These are phyloP conservation scores for Heliocybe sulcata DNA, from an alignment of 1,284 basidiomycete species.

Conservation along the genomic window DNA sequence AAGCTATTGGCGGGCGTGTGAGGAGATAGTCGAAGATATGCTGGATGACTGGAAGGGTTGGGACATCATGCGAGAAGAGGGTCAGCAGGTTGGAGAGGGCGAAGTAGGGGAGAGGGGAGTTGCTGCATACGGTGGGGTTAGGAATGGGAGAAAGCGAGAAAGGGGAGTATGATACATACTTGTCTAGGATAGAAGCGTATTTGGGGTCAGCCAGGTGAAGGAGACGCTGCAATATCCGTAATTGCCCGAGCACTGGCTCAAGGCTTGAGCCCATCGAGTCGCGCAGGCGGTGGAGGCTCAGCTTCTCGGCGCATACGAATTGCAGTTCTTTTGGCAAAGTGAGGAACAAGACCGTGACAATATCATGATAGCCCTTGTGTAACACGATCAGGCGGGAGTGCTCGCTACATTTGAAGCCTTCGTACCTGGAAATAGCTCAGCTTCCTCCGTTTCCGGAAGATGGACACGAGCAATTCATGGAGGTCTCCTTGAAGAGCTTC, in stretches of 20 bases:
- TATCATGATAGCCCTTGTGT: constrained; percentile 84
- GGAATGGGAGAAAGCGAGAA: constrained; percentile 4
- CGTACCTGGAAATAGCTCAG: constrained; percentile 83
- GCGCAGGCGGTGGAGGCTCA: constrained; percentile 77
- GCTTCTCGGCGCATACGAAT: constrained; percentile 54
- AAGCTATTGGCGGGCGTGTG: constrained; percentile 71
- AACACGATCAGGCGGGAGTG: neutral
- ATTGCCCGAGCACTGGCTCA: constrained; percentile 78
- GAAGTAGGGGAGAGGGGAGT: constrained; percentile 73
- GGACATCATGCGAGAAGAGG: constrained; percentile 86
- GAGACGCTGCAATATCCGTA: constrained; percentile 72
- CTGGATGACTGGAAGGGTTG: constrained; percentile 78
- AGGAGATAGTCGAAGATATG: constrained; percentile 87
- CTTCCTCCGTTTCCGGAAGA: constrained; percentile 68
- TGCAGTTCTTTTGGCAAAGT: constrained; percentile 62
- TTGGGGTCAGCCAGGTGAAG: constrained; percentile 63
- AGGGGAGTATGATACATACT: constrained; percentile 24
- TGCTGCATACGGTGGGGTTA: constrained; percentile 21
- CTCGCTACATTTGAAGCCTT: neutral
- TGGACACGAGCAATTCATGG: constrained; percentile 64
- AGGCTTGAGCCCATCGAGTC: constrained; percentile 86
- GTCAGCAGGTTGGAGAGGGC: constrained; percentile 89
- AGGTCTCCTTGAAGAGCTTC: constrained; percentile 59
- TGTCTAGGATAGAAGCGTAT: constrained; percentile 63
- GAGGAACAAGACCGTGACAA: constrained; percentile 80